Evolutionary conservation across 495 filamentous ascomycete species (phyloP), one percentile per base, ranked within the genome.

Genomic region (Lophiotrema nucula): DNA sequence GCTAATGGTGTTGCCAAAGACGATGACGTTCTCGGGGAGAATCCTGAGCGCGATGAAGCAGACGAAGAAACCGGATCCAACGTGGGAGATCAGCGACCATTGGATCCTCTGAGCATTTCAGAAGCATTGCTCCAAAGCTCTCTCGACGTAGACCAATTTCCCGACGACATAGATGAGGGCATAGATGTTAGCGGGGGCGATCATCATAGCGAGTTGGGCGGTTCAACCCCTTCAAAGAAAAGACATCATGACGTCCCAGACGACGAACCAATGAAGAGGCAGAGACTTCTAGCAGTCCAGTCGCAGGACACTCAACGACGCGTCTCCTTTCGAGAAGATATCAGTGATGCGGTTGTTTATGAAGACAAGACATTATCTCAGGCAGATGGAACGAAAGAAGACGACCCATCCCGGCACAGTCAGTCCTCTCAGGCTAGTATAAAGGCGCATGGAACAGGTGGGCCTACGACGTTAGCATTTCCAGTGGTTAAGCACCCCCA

Each of bases 401-500:
- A 64, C 35, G 28, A 27, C 21, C 18, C 21, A 10, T 18, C 47
- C 25, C 44, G 22, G 18, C n/a, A 19, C 33, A 69, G 48, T 55
- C 60, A 61, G 23, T 68, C 55, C 13, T 70, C 69, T 16, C 72
- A 72, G 51, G 16, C 22, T 12, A 68, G 62, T 37, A 68, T 70
- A 28, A 68, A 70, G 53, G 62, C 68, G 13, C 55, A 62, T 24
- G 60, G n/a, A n/a, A n/a, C n/a, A n/a, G n/a, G 66, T 11, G 49
- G 43, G 1, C 65, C 26, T 16, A 73, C 73, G n/a, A 70, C 66
- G 0, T 76, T 89, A 21, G 76, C 74, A 15, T 95, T 89, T 62
- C 81, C 87, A 1, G 82, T 92, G 10, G 88, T 95, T 15, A 96
- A 96, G 70, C 81, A 93, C 56, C 80, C 86, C 0, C 81, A 85